Percentiles rank a stretch among this genome's conserved stretches.
Conservation (phyloP, 2,329 filamentous ascomycete genomes). For the Penicillium palitans region DNA sequence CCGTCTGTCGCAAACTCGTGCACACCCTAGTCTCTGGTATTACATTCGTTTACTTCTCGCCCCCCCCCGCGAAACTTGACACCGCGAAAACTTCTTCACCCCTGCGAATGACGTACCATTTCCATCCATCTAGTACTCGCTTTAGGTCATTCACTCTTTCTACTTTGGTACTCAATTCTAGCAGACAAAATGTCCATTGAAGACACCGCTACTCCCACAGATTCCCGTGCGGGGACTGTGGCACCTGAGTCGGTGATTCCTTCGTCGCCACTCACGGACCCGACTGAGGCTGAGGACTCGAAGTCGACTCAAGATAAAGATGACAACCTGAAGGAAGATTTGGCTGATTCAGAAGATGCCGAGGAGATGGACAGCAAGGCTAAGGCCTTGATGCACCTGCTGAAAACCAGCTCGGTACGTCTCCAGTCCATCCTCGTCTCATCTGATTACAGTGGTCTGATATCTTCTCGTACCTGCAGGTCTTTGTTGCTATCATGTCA, state of each 20-base stretch:
- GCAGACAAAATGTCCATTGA: conserved; percentile 28
- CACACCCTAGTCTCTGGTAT: not conserved
- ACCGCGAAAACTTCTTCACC: not conserved
- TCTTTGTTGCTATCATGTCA: conserved; percentile 52
- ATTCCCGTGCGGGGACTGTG: conserved; percentile 26
- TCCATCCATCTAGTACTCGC: not conserved
- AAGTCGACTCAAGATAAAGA: conserved; percentile 10
- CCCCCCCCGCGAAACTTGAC: not conserved
- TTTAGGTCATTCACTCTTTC: not conserved
- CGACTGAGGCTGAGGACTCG: conserved; percentile 17
- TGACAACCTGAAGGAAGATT: conserved; percentile 24
- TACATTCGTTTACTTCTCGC: not conserved
- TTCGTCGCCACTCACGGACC: conserved; percentile 31
- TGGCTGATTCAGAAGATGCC: conserved; percentile 29
- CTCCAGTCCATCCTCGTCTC: not conserved
- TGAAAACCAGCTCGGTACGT: conserved; percentile 48
- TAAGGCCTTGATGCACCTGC: conserved; percentile 46
- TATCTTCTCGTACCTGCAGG: conserved; percentile 27
- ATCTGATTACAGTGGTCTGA: not conserved
- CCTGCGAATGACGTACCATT: conserved; percentile 6
- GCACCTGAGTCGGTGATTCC: conserved; percentile 33
- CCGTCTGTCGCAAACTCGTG: not conserved
- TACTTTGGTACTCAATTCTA: not conserved
- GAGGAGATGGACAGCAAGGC: conserved; percentile 48
- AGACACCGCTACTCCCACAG: conserved; percentile 28